Percentiles rank a stretch among this genome's conserved stretches.
Evolutionary conservation across 768 basidiomycete species (phyloP).

Genomic region (Termitomyces sp.): DNA sequence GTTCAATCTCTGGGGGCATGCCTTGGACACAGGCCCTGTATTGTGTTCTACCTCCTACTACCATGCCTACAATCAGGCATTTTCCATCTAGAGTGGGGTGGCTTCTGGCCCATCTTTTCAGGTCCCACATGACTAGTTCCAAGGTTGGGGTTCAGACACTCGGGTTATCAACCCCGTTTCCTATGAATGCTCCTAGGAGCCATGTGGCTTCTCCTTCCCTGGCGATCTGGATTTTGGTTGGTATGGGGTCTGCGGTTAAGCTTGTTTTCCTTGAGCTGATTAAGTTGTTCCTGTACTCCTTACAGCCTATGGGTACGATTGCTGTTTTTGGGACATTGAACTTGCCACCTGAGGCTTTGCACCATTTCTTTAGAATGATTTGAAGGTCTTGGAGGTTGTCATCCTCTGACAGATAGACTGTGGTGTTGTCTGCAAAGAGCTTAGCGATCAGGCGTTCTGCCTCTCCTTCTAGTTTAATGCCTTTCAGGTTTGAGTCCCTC

Average conservation of each 20-base stretch:
- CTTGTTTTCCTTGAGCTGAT: background rate
- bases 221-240: background rate
- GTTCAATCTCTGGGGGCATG: background rate
- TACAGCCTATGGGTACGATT: background rate
- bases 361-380: background rate
- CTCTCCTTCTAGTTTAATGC: background rate
- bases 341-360: background rate
- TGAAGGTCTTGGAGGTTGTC: background rate
- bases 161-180: slow-evolving; percentile 24
- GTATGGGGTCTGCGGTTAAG: no score
- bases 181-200: slow-evolving; percentile 31
- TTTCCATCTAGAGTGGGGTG: no score
- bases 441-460: background rate
- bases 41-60: background rate
- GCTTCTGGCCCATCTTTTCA: slow-evolving; percentile 19
- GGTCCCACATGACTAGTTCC: slow-evolving; percentile 23
- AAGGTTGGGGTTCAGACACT: slow-evolving; percentile 11
- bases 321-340: background rate
- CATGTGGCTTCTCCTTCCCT: slow-evolving; percentile 27
- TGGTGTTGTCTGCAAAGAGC: background rate
- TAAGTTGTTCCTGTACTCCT: background rate
- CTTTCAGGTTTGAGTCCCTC: background rate
- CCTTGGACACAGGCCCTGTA: background rate
- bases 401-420: background rate
- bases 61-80: background rate